Conservation (phyloP, 2,329 filamentous ascomycete genomes). For the Pseudogymnoascus sp. region DNA sequence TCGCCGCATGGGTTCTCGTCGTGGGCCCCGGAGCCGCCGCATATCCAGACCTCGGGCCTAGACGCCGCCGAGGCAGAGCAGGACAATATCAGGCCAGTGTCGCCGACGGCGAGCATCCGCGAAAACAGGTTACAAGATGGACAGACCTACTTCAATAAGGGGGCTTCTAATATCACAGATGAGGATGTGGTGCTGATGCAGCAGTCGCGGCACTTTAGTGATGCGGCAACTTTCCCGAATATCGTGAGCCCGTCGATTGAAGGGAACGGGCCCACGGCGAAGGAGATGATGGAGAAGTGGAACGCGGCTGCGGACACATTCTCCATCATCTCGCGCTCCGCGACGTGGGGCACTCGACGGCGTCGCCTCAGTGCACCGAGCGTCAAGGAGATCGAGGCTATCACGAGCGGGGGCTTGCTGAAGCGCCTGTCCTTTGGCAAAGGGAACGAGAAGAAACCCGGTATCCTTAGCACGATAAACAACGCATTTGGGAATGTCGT, state of each 20-base stretch:
- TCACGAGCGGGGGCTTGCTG: constrained; percentile 51
- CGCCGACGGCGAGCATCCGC: constrained; percentile 25
- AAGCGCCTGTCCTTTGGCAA: constrained; percentile 52
- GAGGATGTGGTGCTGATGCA: constrained; percentile 22
- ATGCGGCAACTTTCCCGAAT: constrained; percentile 29
- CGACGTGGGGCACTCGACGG: constrained; percentile 62
- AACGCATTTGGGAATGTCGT: constrained; percentile 23
- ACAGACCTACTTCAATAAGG: constrained; percentile 25
- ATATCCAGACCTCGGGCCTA: background rate
- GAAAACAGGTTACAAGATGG: constrained; percentile 25
- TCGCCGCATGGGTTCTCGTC: background rate
- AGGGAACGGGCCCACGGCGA: constrained; percentile 34
- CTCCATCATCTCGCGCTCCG: constrained; percentile 52
- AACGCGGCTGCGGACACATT: constrained; percentile 36
- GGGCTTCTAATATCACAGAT: constrained; percentile 16
- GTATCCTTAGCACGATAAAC: constrained; percentile 40
- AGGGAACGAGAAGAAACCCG: constrained; percentile 33
- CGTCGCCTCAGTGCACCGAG: constrained; percentile 48
- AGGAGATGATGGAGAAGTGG: constrained; percentile 40
- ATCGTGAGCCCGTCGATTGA: constrained; percentile 32
- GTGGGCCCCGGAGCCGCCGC: background rate
- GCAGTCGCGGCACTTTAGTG: constrained; percentile 26
- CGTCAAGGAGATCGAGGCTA: constrained; percentile 46
- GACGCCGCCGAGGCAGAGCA: constrained; percentile 11
- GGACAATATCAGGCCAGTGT: constrained; percentile 19